Conservation (phyloP, 169 alveolate species). For the Amoebophrya sp. region DNA sequence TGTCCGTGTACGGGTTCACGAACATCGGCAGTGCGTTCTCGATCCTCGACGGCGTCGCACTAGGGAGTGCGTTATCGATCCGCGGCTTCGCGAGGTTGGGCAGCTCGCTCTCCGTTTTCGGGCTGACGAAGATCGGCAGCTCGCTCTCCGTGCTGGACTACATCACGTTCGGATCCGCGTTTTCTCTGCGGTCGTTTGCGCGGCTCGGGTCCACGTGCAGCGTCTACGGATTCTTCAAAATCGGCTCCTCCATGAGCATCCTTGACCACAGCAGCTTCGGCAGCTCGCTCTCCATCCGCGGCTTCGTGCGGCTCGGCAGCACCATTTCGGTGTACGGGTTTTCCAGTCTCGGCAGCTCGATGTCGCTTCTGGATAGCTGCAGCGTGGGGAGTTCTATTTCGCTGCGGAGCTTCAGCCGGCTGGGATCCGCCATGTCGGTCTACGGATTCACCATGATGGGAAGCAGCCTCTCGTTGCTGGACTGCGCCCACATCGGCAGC, state of each 20-base stretch:
- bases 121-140: too few species aligned
- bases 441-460: constrained; percentile 25
- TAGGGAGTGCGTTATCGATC: too few species aligned
- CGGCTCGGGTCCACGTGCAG: too few species aligned
- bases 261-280: background rate
- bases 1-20: too few species aligned
- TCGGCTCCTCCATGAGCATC: background rate
- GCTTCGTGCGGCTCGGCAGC: background rate
- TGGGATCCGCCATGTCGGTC: constrained; percentile 12
- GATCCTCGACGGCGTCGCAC: too few species aligned
- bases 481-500: constrained; percentile 12
- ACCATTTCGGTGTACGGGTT: background rate
- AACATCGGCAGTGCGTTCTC: too few species aligned
- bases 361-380: constrained; percentile 4
- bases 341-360: background rate
- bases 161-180: too few species aligned
- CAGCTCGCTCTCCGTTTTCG: background rate
- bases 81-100: background rate
- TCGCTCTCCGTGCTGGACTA: too few species aligned
- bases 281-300: constrained; percentile 6
- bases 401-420: constrained; percentile 17
- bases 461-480: background rate
- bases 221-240: too few species aligned
- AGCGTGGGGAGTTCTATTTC: constrained; percentile 19
- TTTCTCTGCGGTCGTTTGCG: too few species aligned